A percentile compares a stretch with the other conserved stretches of the same genome.
These are phyloP conservation scores for Talaromyces verruculosus DNA, from an alignment of 2,329 filamentous ascomycete species.

Conservation along the genomic window DNA sequence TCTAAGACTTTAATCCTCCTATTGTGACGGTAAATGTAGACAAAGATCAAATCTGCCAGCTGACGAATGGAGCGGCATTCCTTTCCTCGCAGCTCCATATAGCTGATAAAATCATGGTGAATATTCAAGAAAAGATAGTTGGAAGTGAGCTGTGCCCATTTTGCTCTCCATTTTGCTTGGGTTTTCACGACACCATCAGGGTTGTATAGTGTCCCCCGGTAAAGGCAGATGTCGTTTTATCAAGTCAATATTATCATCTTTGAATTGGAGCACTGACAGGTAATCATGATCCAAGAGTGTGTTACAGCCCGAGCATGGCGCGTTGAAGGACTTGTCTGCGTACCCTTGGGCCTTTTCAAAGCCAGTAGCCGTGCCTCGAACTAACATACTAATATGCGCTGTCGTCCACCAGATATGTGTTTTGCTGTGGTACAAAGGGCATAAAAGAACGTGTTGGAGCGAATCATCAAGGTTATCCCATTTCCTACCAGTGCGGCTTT, in stretches of 20 bases:
- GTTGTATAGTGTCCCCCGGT: conserved; percentile 66
- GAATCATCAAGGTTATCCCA: conserved; percentile 19
- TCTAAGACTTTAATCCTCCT: conserved; percentile 10
- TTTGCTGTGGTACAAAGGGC: conserved; percentile 1
- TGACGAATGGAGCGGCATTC: conserved; percentile 11
- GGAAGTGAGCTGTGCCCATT: conserved; percentile 12
- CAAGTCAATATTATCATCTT: conserved; percentile 54
- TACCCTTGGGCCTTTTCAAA: conserved; percentile 28
- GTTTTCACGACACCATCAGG: conserved; percentile 46
- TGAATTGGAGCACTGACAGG: conserved; percentile 63
- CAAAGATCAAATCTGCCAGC: conserved; percentile 10
- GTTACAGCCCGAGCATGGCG: conserved; percentile 54
- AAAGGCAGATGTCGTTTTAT: conserved; percentile 54
- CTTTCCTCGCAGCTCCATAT: background rate
- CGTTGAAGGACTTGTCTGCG: conserved; percentile 47
- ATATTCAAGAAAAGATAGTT: conserved; percentile 8
- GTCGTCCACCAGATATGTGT: conserved; percentile 14
- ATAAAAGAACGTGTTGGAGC: background rate
- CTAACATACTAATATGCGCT: conserved; percentile 7
- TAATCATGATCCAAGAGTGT: conserved; percentile 55
- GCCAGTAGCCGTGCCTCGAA: background rate
- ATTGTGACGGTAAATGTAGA: background rate
- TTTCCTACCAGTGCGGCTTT: background rate
- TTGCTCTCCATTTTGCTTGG: background rate
- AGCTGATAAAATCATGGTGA: background rate